Percentiles rank a stretch among this genome's conserved stretches.
Conservation (phyloP, 176 grass and related monocot species). For the Eragrostis nindensis region DNA sequence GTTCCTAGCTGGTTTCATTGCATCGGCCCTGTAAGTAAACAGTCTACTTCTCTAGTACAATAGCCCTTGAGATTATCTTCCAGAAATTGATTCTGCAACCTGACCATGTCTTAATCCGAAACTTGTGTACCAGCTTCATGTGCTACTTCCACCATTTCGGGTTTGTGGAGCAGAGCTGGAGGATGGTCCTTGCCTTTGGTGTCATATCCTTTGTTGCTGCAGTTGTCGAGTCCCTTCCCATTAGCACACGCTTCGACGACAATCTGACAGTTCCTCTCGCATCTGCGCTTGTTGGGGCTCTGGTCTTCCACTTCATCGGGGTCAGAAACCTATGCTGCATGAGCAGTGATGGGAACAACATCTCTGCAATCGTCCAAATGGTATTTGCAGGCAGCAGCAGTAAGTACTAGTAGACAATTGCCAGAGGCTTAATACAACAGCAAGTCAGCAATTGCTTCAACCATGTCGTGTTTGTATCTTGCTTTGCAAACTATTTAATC, state of each 20-base stretch:
- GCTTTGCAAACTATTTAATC: background rate
- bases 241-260: slow-evolving; percentile 82
- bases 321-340: slow-evolving; percentile 23
- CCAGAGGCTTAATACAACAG: background rate
- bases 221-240: slow-evolving; percentile 65
- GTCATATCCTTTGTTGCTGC: slow-evolving; percentile 58
- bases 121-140: slow-evolving; percentile 60
- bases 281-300: slow-evolving; percentile 37
- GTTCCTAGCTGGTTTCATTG: slow-evolving; percentile 60
- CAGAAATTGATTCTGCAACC: background rate
- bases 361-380: background rate
- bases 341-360: background rate
- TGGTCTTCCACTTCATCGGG: slow-evolving; percentile 50
- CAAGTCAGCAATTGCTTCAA: background rate
- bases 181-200: slow-evolving; percentile 46
- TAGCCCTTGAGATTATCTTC: no score
- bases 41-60: background rate
- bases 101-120: background rate
- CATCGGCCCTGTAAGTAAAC: slow-evolving; percentile 66
- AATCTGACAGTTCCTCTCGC: slow-evolving; percentile 77
- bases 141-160: slow-evolving; percentile 75
- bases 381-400: slow-evolving; percentile 3
- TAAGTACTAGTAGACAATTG: background rate
- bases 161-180: slow-evolving; percentile 68
- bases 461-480: no score